A percentile compares a stretch with the other conserved stretches of the same genome.
Conservation (phyloP, 495 filamentous ascomycete genomes). For the Aspergillus carlsbadensis region DNA sequence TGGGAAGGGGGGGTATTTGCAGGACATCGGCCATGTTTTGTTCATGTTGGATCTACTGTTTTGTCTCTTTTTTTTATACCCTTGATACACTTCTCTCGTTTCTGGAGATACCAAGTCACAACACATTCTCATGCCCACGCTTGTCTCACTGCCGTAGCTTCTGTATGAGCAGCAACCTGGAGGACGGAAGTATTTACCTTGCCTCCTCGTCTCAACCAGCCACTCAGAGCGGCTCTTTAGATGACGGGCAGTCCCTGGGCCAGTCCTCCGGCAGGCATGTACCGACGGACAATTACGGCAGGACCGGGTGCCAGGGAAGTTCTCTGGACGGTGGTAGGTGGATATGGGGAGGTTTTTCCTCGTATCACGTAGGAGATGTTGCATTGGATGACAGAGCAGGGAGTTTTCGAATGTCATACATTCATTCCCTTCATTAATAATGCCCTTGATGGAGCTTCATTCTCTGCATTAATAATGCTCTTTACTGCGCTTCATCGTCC, state of each 20-base stretch:
- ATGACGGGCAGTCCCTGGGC: not conserved
- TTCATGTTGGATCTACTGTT: slow-evolving; percentile 7
- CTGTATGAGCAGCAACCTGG: not conserved
- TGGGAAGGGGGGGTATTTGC: slow-evolving; percentile 1
- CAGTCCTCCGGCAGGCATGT: not conserved
- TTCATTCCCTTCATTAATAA: too few relatives aligned
- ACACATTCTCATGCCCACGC: too few relatives aligned
- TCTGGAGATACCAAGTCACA: not conserved
- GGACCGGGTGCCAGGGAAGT: not conserved
- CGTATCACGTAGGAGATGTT: slow-evolving; percentile 18
- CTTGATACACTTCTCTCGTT: slow-evolving; percentile 8
- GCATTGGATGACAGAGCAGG: slow-evolving; percentile 5
- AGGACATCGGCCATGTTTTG: slow-evolving; percentile 4
- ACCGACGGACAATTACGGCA: slow-evolving; percentile 19
- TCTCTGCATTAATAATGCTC: too few relatives aligned
- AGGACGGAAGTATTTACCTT: not conserved
- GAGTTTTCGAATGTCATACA: too few relatives aligned
- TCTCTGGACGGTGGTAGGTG: slow-evolving; percentile 2
- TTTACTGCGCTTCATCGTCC: too few relatives aligned
- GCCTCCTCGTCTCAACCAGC: not conserved
- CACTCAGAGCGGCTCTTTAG: not conserved
- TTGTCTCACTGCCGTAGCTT: not conserved
- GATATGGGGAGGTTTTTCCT: slow-evolving; percentile 20
- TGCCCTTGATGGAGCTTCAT: too few relatives aligned
- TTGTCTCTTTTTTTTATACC: slow-evolving; percentile 11